These are phyloP conservation scores for Rosa hybrid DNA, from an alignment of 331 rosid species.

Conservation along the genomic window DNA sequence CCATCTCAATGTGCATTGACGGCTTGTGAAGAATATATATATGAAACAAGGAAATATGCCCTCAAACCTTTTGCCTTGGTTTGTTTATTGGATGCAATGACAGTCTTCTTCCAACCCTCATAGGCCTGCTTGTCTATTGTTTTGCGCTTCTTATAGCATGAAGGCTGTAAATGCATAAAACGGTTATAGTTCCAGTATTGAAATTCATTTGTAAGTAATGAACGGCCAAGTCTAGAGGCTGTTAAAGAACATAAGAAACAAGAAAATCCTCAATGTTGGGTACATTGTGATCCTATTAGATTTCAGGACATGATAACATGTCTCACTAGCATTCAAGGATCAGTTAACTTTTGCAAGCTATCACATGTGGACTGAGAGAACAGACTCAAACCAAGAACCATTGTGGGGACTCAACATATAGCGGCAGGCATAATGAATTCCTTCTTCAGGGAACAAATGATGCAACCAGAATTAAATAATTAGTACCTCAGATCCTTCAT, in stretches of 20 bases:
- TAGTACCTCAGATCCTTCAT: constrained; percentile 71
- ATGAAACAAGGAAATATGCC: constrained; percentile 2
- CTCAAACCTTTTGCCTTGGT: constrained; percentile 55
- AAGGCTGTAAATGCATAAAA: constrained; percentile 48
- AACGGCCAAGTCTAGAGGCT: neutral
- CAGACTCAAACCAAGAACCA: neutral
- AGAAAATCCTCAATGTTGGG: neutral
- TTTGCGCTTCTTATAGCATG: constrained; percentile 63
- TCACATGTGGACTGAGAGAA: neutral
- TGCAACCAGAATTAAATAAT: neutral
- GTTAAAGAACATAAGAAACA: neutral
- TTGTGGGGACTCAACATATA: neutral
- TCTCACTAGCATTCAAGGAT: neutral
- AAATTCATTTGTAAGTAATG: neutral
- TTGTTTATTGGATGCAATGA: constrained; percentile 56
- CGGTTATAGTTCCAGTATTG: neutral
- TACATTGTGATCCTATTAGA: neutral
- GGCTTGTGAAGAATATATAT: neutral
- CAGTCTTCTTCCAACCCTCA: constrained; percentile 69
- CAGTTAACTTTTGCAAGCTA: neutral
- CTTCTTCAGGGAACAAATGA: neutral
- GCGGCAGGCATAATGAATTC: neutral
- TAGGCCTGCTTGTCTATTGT: constrained; percentile 50
- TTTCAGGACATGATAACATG: neutral
- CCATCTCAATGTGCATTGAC: neutral